These are phyloP conservation scores for Fonsecaea erecta DNA, from an alignment of 2,329 filamentous ascomycete genomes.

Conservation along the genomic window DNA sequence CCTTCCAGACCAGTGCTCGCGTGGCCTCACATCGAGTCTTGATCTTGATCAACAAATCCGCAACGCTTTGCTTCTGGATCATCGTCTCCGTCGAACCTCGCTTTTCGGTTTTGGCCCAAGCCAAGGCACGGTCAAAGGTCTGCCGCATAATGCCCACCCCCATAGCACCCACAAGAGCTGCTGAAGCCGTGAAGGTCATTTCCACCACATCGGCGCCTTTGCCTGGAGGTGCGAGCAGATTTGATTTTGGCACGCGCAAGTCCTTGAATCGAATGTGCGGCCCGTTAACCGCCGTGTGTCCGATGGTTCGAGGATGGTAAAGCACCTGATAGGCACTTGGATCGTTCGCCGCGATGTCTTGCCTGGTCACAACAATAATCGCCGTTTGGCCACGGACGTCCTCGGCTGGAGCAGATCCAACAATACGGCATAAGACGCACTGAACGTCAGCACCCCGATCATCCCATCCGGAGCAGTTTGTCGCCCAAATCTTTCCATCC, in stretches of 20 bases:
- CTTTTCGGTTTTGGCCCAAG: slow-evolving; percentile 55
- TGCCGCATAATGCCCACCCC: slow-evolving; percentile 59
- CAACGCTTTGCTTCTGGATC: slow-evolving; percentile 56
- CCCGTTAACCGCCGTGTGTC: slow-evolving; percentile 56
- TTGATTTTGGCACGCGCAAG: slow-evolving; percentile 54
- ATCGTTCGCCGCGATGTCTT: slow-evolving; percentile 53
- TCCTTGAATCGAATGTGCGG: slow-evolving; percentile 56
- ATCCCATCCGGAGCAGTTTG: slow-evolving; percentile 61
- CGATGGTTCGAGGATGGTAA: slow-evolving; percentile 51
- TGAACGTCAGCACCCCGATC: slow-evolving; percentile 57
- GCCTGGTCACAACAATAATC: slow-evolving; percentile 57
- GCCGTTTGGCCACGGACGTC: slow-evolving; percentile 49
- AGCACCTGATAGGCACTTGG: slow-evolving; percentile 53
- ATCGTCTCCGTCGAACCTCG: slow-evolving; percentile 54
- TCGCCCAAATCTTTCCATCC: slow-evolving; percentile 55
- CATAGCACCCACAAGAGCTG: slow-evolving; percentile 61
- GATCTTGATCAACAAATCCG: slow-evolving; percentile 57
- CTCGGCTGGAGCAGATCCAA: slow-evolving; percentile 32
- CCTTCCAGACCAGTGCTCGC: slow-evolving; percentile 60
- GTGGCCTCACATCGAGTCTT: slow-evolving; percentile 59
- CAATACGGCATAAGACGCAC: slow-evolving; percentile 58
- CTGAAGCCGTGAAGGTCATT: slow-evolving; percentile 51
- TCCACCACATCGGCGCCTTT: slow-evolving; percentile 51
- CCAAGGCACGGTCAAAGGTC: slow-evolving; percentile 57
- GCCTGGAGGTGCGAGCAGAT: slow-evolving; percentile 54